Conservation (phyloP, 116 monocot species). For the Cymodocea nodosa region DNA sequence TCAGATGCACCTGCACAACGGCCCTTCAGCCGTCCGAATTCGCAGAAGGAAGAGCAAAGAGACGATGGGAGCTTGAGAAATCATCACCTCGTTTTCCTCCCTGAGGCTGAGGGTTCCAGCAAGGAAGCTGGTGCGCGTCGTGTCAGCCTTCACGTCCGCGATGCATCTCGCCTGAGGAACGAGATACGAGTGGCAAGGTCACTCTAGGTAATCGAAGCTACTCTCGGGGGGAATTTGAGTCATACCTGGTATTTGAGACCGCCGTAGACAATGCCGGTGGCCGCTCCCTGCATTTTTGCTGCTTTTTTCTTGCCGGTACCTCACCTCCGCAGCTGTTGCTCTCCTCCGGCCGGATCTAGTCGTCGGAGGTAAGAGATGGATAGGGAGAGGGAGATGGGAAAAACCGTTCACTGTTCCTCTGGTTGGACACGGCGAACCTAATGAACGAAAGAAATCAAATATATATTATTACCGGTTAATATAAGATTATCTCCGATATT, state of each 20-base stretch:
- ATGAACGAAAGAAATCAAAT: too few species aligned
- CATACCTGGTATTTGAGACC: conserved; percentile 93
- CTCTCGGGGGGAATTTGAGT: neutral
- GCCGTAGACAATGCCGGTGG: conserved; percentile 91
- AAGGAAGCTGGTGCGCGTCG: conserved; percentile 66
- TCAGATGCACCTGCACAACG: conserved; percentile 67
- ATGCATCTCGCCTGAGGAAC: conserved; percentile 75
- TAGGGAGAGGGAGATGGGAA: neutral
- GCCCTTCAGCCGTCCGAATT: too few species aligned
- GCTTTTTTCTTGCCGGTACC: neutral
- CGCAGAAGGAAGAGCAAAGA: too few species aligned
- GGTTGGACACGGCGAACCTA: too few species aligned
- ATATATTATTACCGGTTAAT: too few species aligned
- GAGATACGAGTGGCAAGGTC: neutral
- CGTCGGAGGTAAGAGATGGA: neutral
- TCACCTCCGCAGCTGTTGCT: neutral
- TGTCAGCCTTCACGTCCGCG: conserved; percentile 70
- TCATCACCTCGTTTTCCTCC: conserved; percentile 79
- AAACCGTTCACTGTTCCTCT: too few species aligned
- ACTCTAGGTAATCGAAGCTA: too few species aligned
- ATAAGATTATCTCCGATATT: too few species aligned
- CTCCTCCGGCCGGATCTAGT: neutral
- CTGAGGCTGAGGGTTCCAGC: conserved; percentile 85
- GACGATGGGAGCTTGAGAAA: too few species aligned
- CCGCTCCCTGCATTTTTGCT: conserved; percentile 52